phyloP scores from a whole-genome alignment of 257 asterid genomes.

The Ocimum tenuiflorum region DNA sequence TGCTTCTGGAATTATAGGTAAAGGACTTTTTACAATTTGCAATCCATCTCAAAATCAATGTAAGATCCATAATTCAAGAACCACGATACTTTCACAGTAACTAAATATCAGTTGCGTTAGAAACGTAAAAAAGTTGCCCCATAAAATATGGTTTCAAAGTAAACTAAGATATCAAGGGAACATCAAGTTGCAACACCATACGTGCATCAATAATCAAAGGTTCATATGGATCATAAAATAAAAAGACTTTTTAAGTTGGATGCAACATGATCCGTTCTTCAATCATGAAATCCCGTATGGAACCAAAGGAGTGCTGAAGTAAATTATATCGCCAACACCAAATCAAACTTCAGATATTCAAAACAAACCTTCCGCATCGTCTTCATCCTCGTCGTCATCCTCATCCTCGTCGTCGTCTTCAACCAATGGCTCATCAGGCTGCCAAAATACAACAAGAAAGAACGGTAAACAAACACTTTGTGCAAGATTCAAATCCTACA shows the following conservation, averaged over 20 bases:
- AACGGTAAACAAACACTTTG: background rate
- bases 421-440: conserved; percentile 29
- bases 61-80: too few relatives aligned
- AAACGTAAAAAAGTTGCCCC: too few relatives aligned
- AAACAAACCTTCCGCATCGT: conserved; percentile 27
- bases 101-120: too few relatives aligned
- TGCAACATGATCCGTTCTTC: background rate
- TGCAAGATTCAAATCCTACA: background rate
- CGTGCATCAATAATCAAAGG: too few relatives aligned
- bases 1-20: background rate
- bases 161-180: too few relatives aligned
- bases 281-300: background rate
- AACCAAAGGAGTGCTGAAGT: background rate
- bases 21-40: background rate
- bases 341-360: background rate
- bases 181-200: too few relatives aligned
- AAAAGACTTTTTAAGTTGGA: too few relatives aligned
- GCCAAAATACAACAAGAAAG: background rate
- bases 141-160: too few relatives aligned
- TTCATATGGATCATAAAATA: background rate
- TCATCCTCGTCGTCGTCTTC: conserved; percentile 34
- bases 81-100: too few relatives aligned
- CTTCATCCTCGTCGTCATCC: conserved; percentile 29
- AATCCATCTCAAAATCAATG: background rate
- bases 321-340: background rate